Evolutionary conservation across 176 grass and related monocot species (phyloP), one percentile per base, ranked within the genome.

Genomic region (Cenchrus fungigraminus): DNA sequence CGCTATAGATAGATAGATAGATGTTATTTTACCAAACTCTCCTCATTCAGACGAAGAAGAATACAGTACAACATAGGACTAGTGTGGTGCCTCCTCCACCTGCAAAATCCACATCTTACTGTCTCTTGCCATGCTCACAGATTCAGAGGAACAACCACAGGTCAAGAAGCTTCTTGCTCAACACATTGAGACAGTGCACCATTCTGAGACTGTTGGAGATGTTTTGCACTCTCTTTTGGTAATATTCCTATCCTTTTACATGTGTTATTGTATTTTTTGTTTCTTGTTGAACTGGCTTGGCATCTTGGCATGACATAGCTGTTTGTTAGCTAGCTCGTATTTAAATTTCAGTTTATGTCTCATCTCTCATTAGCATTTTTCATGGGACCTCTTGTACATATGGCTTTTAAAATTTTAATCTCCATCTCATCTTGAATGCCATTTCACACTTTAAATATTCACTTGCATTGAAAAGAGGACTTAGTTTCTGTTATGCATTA

Each of bases 211-310:
- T 29, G 85, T 94, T 54, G 78, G 82, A 86, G 92, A 84, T 87
- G 91, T 92, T 68, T 65, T 95, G 61, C 93, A 98, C 15, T 92
- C 89, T 75, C 83, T 94, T 84, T 20, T 98, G 93, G 93, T 98
- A 87, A 78, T 37, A 3, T 53, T 12, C 1, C 53, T 49, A 42
- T 34, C 31, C 5, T 14, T 70, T 20, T 32, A 4, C 17, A 1
- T 16, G 12, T 0, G 3, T 53, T 14, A 0, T 49, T 63, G 67
- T 42, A 13, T 32, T 71, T 31, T 31, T 40, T 81, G 3, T 82
- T 71, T 79, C 17, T 75, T 74, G 34, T 52, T 34, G 32, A 86
- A 58, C 51, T 60, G 17, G 12, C 19, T 46, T 29, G 19, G 57
- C 22, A 22, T 31, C 44, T 28, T 43, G 5, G 19, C 76, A 74